Evolutionary conservation across 2,329 filamentous ascomycete species (phyloP).

Genomic region (Nothopassalora personata): DNA sequence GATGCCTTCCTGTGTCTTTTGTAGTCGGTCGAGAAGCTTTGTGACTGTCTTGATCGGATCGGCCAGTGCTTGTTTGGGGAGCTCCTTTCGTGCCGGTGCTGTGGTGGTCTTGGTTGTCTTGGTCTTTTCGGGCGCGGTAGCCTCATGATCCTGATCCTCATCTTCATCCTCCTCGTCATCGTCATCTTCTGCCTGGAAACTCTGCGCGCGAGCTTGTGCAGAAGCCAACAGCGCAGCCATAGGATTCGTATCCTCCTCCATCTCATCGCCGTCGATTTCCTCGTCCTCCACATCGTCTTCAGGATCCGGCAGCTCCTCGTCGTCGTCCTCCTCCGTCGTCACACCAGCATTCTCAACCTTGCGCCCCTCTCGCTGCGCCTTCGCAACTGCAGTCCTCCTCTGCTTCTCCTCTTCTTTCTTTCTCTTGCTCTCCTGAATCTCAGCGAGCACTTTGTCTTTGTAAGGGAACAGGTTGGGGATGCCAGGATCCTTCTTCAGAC

Average conservation of each 20-base stretch:
- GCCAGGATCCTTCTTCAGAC: constrained; percentile 94
- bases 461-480: constrained; percentile 97
- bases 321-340: constrained; percentile 46
- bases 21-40: constrained; percentile 76
- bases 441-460: constrained; percentile 89
- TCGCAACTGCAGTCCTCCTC: constrained; percentile 64
- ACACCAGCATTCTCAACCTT: constrained; percentile 46
- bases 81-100: constrained; percentile 55
- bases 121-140: constrained; percentile 12
- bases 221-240: constrained; percentile 89
- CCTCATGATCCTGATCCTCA: constrained; percentile 41
- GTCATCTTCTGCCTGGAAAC: constrained; percentile 55
- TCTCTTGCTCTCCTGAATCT: constrained; percentile 84
- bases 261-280: constrained; percentile 49
- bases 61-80: constrained; percentile 89
- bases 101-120: constrained; percentile 3
- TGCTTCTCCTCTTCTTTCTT: constrained; percentile 74
- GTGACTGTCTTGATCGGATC: constrained; percentile 85
- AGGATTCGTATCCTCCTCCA: constrained; percentile 65
- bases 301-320: constrained; percentile 42
- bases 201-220: constrained; percentile 70
- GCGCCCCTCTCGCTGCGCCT: constrained; percentile 37
- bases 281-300: constrained; percentile 42
- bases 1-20: constrained; percentile 65
- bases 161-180: constrained; percentile 56